A percentile compares a stretch with the other conserved stretches of the same genome.
Conservation (phyloP, 78 protist genomes). For the Dictyostelium capitatum region DNA sequence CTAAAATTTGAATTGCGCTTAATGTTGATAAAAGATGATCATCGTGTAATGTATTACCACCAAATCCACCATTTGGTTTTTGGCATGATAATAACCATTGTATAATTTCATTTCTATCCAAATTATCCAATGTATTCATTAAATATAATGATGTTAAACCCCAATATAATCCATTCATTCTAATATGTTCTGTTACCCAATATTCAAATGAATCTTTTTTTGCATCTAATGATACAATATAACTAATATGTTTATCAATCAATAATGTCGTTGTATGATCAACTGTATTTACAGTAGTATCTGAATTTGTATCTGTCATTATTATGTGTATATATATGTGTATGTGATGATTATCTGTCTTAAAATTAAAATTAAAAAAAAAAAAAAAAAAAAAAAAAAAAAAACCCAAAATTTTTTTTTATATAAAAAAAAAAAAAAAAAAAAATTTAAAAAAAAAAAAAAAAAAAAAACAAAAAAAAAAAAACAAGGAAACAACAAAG, state of each 20-base stretch:
- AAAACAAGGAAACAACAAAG: background rate
- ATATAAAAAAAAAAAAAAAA: background rate
- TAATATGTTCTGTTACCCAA: conserved; percentile 94
- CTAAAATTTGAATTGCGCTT: conserved; percentile 96
- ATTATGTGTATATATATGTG: background rate
- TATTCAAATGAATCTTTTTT: conserved; percentile 90
- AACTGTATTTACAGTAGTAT: background rate
- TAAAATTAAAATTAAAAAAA: too few species aligned
- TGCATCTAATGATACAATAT: conserved; percentile 41
- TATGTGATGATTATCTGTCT: too few species aligned
- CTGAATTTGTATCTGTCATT: background rate
- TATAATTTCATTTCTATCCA: conserved; percentile 84
- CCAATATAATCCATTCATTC: conserved; percentile 97
- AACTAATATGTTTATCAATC: conserved; percentile 44
- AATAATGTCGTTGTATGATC: conserved; percentile 61
- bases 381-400: too few species aligned
- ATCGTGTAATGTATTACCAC: conserved; percentile 96
- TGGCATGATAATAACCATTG: conserved; percentile 89
- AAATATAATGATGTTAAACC: conserved; percentile 91
- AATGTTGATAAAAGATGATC: conserved; percentile 98
- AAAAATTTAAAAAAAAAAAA: background rate
- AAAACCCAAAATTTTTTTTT: background rate
- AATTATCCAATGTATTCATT: conserved; percentile 49
- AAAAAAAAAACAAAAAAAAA: background rate
- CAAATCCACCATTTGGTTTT: conserved; percentile 94